Evolutionary conservation across 108 stramenopile species (phyloP), one percentile per base, ranked within the genome.

Genomic region (Cyclotella choctawhatcheeana): DNA sequence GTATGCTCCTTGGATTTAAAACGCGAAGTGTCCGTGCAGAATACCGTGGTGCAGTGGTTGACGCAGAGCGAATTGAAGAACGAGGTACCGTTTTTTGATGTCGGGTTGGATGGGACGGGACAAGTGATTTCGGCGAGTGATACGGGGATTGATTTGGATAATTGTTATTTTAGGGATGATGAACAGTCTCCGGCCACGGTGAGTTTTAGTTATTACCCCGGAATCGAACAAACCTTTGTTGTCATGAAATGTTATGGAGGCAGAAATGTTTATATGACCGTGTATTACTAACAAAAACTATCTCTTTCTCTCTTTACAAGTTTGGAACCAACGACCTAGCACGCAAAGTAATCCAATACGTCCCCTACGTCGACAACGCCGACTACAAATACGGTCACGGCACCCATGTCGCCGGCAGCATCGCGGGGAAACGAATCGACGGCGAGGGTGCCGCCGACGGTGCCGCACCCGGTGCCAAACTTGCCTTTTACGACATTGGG

Each of bases 161-260:
- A 81, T 60, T 79, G 72, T 25, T 86, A 83, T 69, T 82, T 86
- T 62, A 64, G 53, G 43, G 82, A 85, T 64, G 82, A 85, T 64
- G 24, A 40, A 13, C 27, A 61, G 14, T 18, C 52, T 13, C 3
- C 45, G 21, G 52, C 16, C 20, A n/a, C 35, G 17, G 65, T 52
- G 20, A 25, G 20, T 64, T 5, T 48, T 44, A 40, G 37, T 40
- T 6, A 40, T 40, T n/a, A n/a, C n/a, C n/a, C n/a, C n/a, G n/a
- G n/a, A n/a, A n/a, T n/a, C n/a, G n/a, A n/a, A n/a, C n/a, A n/a
- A n/a, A n/a, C n/a, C n/a, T n/a, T n/a, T n/a, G n/a, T n/a, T n/a
- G n/a, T n/a, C n/a, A n/a, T n/a, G n/a, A n/a, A n/a, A n/a, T 40
- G 37, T 12, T 40, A 40, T 40, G 37, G 37, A n/a, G n/a, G n/a